Conservation (phyloP, 2,329 filamentous ascomycete genomes). For the Claviceps lovelessii region DNA sequence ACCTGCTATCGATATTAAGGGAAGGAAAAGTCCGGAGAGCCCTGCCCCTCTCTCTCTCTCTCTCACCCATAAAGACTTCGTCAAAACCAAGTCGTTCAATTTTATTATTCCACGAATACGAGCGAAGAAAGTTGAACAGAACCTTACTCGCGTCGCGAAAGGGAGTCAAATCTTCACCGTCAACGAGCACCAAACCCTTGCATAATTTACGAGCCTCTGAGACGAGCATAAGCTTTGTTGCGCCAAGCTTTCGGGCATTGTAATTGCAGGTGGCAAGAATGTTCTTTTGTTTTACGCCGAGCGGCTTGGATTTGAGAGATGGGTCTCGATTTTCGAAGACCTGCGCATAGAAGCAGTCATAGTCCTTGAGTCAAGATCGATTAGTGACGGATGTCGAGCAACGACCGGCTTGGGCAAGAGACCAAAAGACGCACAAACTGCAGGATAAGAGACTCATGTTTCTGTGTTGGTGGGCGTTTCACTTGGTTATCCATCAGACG, state of each 20-base stretch:
- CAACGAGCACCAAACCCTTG: constrained; percentile 70
- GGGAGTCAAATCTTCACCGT: constrained; percentile 72
- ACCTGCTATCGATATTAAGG: not conserved
- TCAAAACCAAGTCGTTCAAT: constrained; percentile 81
- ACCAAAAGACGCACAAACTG: constrained; percentile 54
- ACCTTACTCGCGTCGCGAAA: constrained; percentile 80
- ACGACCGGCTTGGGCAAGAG: not conserved
- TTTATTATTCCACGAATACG: constrained; percentile 62
- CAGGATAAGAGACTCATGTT: constrained; percentile 56
- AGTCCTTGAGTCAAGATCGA: constrained; percentile 39
- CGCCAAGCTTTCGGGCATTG: constrained; percentile 58
- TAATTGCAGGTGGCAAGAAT: constrained; percentile 93
- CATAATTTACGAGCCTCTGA: constrained; percentile 66
- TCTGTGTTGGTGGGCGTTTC: constrained; percentile 26
- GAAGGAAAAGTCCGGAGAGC: not conserved
- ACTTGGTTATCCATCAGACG: constrained; percentile 6
- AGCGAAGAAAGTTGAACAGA: constrained; percentile 58
- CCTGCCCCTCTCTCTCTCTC: constrained; percentile 6
- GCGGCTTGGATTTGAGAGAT: constrained; percentile 52
- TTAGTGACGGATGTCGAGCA: not conserved
- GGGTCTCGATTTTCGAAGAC: constrained; percentile 75
- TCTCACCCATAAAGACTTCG: constrained; percentile 49
- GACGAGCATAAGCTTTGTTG: constrained; percentile 75
- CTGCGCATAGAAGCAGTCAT: constrained; percentile 90
- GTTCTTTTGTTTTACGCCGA: constrained; percentile 85